Evolutionary conservation across 192 early-diverging fungal genomes (phyloP), one percentile per base, ranked within the genome.

Genomic region (Tieghemiomyces parasiticus): DNA sequence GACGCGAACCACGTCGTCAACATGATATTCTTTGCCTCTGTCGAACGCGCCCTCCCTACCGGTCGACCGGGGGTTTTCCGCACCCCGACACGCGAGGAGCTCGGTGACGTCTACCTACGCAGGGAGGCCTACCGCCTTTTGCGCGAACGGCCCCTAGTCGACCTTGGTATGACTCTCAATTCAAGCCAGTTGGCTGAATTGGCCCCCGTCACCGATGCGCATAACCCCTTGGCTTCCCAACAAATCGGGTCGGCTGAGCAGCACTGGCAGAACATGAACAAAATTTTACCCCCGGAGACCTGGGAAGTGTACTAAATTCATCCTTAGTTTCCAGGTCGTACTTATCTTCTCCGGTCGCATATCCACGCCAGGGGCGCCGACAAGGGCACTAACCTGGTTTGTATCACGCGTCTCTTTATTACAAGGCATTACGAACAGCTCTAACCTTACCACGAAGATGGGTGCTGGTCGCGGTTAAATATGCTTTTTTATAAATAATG

Each of bases 201-300:
- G 22, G 71, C 65, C 31, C 65, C 84, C 22, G 80, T 90, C 35
- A 80, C 81, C 12, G 86, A 87, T 61, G 35, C 65, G 33, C 65
- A 79, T 54, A 87, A 86, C 59, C 79, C 81, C 42, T 69, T 88
- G 61, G 64, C 73, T 46, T 56, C 60, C 33, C 73, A 81, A 70
- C 83, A 86, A 72, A 62, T 72, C 0, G 50, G 54, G 1, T 71
- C 76, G 1, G 84, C 87, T 4, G 52, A 68, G 51, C 68, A 72
- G 53, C 88, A 92, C 69, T 92, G 87, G 88, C 63, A 78, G 16
- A 69, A 81, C 51, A 88, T 91, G 84, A 71, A 84, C 42, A 63
- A 65, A 4, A 53, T 90, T 65, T 77, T 90, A 56, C 75, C 80
- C 16, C 58, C 68, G 24, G 81, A 78, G 16, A 84, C 88, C 67